phyloP scores from a whole-genome alignment of 331 rosid species.

The Rosa hybrid region DNA sequence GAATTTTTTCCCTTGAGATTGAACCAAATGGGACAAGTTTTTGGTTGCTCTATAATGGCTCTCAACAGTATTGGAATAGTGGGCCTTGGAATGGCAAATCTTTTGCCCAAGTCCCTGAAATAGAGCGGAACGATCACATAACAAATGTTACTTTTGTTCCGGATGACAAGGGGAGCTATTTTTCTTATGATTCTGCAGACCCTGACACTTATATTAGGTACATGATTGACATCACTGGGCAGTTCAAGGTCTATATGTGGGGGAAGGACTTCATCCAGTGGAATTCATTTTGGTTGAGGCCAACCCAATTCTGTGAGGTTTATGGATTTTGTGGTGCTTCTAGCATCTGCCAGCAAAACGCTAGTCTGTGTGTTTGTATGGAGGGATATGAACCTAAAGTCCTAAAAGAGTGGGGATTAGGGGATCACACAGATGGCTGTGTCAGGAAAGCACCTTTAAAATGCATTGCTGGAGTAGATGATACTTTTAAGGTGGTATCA shows the following conservation, averaged over 20 bases:
- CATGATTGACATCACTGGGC: slow-evolving; percentile 29
- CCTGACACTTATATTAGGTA: slow-evolving; percentile 1
- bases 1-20: slow-evolving; percentile 24
- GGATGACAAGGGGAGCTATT: slow-evolving; percentile 19
- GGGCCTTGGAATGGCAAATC: slow-evolving; percentile 23
- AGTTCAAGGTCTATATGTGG: slow-evolving; percentile 26
- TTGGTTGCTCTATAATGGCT: slow-evolving; percentile 13
- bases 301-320: slow-evolving; percentile 9
- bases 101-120: slow-evolving; percentile 18
- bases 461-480: slow-evolving; percentile 14
- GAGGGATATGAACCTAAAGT: slow-evolving; percentile 23
- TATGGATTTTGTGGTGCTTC: slow-evolving; percentile 23
- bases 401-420: slow-evolving; percentile 9
- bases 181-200: slow-evolving; percentile 2
- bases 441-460: background rate
- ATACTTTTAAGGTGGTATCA: background rate
- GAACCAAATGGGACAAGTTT: slow-evolving; percentile 10
- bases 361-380: slow-evolving; percentile 29
- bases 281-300: slow-evolving; percentile 23
- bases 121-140: background rate
- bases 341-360: slow-evolving; percentile 12
- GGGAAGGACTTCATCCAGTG: background rate
- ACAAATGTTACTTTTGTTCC: slow-evolving; percentile 4
- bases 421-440: slow-evolving; percentile 27
- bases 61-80: slow-evolving; percentile 23